Base-by-base conservation (phyloP, 2,329 filamentous ascomycete genomes). In the Trichoderma breve region DNA sequence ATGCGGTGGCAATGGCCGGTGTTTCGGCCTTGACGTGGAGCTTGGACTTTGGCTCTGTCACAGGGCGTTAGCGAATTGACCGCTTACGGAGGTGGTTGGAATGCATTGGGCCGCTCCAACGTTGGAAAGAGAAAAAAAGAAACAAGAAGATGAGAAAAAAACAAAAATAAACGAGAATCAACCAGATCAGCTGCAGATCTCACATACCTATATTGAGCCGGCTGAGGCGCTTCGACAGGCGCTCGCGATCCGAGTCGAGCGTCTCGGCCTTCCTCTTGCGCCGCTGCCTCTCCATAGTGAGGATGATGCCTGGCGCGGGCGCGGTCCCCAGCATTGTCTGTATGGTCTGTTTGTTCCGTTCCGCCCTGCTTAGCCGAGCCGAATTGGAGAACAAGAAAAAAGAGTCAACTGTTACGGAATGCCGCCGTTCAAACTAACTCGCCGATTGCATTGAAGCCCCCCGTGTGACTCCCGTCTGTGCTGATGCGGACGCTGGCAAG, bases 151-250 rank as follows among this genome's bases (percentile, higher is more conserved):
- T 5, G 12, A 32, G 12, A 32, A 11, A 11, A 6, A 30, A 30
- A 43, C n/a, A 7, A 7, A 5, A 28, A 14, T 5, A 12, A 21
- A 8, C 15, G 30, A 65, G 7, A 24, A 65, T 15, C 4, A n/a
- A 39, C 18, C 11, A 11, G 74, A 70, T 57, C 51, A n/a, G 4
- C 43, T 58, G 18, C 57, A 60, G 21, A 51, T 70, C 36, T 81
- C 84, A 96, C 24, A 24, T 24, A 24, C 94, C 92, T 75, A 98
- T 83, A 80, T 95, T 94, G 70, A 98, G 86, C 66, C 93, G 84
- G 79, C 93, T 93, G 81, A 98, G 87, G 75, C 92, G 88, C 84
- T 98, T 98, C 61, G 92, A 92, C 74, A 98, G 87, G 67, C 94
- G 91, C 82, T 97, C 89, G 75, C 94, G 91, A 82, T 97, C 89